Base-by-base conservation (phyloP, 345 rosid genomes). In the Psidium friedrichsthalianum region DNA sequence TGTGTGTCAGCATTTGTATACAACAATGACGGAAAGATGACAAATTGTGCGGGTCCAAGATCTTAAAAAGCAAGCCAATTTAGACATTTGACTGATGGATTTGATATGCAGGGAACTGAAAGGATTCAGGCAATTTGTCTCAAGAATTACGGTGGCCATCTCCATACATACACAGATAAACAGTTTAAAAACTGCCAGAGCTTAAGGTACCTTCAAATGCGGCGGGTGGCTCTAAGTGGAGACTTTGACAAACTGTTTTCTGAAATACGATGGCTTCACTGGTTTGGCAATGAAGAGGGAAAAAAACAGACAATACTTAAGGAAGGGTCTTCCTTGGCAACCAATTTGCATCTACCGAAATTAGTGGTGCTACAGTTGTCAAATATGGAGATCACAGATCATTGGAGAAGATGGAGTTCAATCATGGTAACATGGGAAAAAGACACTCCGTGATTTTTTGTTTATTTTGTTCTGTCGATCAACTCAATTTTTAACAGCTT, bases 401-500 rank as follows among this genome's bases (percentile, higher is more conserved):
- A 24, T 24, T 24, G 61, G 61, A 3, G 6, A 9, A 6, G 27
- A 57, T 57, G 61, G 61, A 57, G 61, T 24, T 24, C 27, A 25
- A 24, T 57, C 27, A 24, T 57, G 61, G 61, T 57, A 57, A 24
- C 2, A 9, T 22, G 25, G 13, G 8, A 21, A 56, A 56, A 56
- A 56, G 12, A 22, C 59, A 22, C 4, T 5, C 5, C 3, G 27
- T 56, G 12, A 56, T 56, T 22, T 56, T 22, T 56, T 24, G 27
- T 24, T 24, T 24, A 5, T 57, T 57, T 59, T 13, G 0, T 0
- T 59, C 6, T 0, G 14, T 59, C 14, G 4, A 59, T 27, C 29
- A 27, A 27, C 0, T 59, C 40, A 59, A 0, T 0, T 6, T 0
- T 27, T 27, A 18, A 59, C 0, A 0, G 0, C 0, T 59, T 27